These are phyloP conservation scores for Fusarium verrucosum DNA, from an alignment of 2,329 filamentous ascomycete genomes.

Conservation along the genomic window DNA sequence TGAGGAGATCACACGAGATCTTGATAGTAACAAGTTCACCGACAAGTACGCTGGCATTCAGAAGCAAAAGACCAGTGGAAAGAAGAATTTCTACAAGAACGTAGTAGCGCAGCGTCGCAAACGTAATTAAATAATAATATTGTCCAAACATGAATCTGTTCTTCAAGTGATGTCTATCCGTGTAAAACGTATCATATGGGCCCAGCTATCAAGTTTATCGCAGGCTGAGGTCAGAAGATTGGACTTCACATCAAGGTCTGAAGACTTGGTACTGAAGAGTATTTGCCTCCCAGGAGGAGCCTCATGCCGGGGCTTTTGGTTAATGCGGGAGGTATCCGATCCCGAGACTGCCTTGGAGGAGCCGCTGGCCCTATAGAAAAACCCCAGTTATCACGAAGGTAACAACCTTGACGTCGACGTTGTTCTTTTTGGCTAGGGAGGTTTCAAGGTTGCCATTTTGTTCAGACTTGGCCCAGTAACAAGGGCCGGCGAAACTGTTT, in stretches of 20 bases:
- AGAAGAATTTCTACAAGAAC: conserved; percentile 88
- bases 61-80: conserved; percentile 82
- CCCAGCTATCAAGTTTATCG: neutral
- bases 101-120: conserved; percentile 62
- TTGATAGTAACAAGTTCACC: conserved; percentile 75
- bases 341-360: too few relatives aligned
- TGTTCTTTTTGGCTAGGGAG: too few relatives aligned
- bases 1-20: conserved; percentile 74
- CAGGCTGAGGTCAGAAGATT: neutral
- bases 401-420: too few relatives aligned
- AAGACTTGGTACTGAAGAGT: too few relatives aligned
- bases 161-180: neutral
- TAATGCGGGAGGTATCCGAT: too few relatives aligned
- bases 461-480: too few relatives aligned
- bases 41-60: conserved; percentile 89
- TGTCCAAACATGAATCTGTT: neutral
- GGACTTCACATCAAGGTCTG: neutral
- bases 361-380: too few relatives aligned
- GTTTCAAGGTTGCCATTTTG: too few relatives aligned
- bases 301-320: too few relatives aligned
- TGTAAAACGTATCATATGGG: neutral
- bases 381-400: too few relatives aligned
- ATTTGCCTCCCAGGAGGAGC: too few relatives aligned
- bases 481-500: too few relatives aligned
- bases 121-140: conserved; percentile 33